Base-by-base conservation (phyloP, 768 basidiomycete species). In the Hygrophorus pudorinus region DNA sequence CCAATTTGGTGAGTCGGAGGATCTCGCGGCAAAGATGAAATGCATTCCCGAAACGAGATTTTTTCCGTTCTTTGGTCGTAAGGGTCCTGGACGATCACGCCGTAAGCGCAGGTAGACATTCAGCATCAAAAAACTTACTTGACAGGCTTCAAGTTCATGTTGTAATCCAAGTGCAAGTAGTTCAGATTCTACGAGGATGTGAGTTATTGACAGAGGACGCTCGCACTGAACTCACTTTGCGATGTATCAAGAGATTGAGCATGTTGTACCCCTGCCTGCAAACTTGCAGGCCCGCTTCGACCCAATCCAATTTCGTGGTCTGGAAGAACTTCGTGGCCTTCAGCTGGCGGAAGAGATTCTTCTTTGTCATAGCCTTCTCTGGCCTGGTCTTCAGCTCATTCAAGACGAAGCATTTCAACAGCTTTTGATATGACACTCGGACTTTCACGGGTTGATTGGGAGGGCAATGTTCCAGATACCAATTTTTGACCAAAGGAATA, bases 291-390 rank as follows among this genome's bases (percentile, higher is more conserved):
- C 96, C 96, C 2, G 94, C 96, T 63, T 99, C 96, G 30, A 99
- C 94, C 96, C 96, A 99, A 63, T 99, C 96, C 53, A 99, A 66
- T 52, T 77, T 89, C 3, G 96, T 99, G 11, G 88, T 90, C 71
- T 98, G 96, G 81, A 99, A 99, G 68, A 99, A 99, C 65, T 98
- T 98, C 46, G 96, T 99, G n/a, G 88, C 84, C 65, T 97, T 98
- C 46, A 92, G 71, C 58, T 92, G 88, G 35, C 90, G 75, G 76
- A 99, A 98, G 40, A 98, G 60, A 58, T 93, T 96, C 69, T 94
- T 91, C 79, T 94, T 98, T 51, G 88, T 85, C 87, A 96, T 94
- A 6, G 96, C 85, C 65, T 96, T 98, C 63, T 96, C 92, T 4
- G 82, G 75, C 37, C 87, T 73, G 43, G 82, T 82, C 56, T 87